Evolutionary conservation across 805 yeast genomes (phyloP), one percentile per base, ranked within the genome.

Genomic region (Zygoascus flipseniorum): DNA sequence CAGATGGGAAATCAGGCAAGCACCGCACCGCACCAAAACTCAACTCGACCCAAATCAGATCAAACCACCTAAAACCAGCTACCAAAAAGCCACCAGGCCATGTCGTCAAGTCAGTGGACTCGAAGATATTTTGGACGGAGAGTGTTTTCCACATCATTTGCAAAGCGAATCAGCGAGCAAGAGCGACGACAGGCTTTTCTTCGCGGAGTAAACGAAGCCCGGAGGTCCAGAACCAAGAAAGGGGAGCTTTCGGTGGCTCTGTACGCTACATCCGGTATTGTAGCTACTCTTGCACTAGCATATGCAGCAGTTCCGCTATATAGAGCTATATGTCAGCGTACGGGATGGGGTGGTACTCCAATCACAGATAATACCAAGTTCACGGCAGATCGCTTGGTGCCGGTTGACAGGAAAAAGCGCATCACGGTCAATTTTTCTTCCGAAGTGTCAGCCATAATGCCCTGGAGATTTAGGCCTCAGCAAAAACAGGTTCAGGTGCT

Each of bases 321-420:
- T 69, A 74, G 97, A 60, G 89, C 90, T 8, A 76, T 93, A 31
- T 93, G 99, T 74, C 87, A 90, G 62, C 79, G 95, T 69, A 90
- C 97, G 0, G 99, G 99, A 0, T 93, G 86, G 79, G 97, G 92
- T 49, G 99, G 99, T 43, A 83, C 85, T 8, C 98, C 98, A 10
- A 85, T 90, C 61, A 90, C 97, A 0, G 98, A 93, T 65, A 69
- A 75, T 45, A 68, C 82, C 10, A 82, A 79, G 62, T 87, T 93
- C 69, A 87, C 97, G 1, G 81, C 89, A 20, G 98, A 92, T 65
- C 86, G 85, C 65, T 73, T 93, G 67, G 72, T 86, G 20, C 97
- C 99, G 0, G 93, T 93, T 8, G 90, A 89, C 54, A 83, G 90
- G 14, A 85, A 85, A 55, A 82, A 83, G 61, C 79, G 95, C 63